phyloP scores from a whole-genome alignment of 129 eudicot genomes.

The Lactuca saligna region DNA sequence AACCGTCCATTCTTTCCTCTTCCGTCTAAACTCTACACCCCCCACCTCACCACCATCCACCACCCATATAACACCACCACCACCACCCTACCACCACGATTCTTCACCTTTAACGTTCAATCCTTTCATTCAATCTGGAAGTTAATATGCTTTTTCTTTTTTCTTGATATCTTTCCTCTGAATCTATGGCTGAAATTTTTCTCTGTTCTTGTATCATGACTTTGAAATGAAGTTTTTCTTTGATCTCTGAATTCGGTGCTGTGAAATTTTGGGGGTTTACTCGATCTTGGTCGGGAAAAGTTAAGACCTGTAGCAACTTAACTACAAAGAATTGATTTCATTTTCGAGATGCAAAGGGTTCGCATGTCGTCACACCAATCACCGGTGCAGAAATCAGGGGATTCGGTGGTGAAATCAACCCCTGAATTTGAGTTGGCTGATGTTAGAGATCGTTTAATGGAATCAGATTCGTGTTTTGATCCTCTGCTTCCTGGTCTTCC shows the following conservation, averaged over 20 bases:
- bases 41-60: not conserved
- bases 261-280: slow-evolving; percentile 8
- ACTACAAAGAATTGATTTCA: not conserved
- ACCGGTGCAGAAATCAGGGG: slow-evolving; percentile 65
- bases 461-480: slow-evolving; percentile 44
- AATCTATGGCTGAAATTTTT: not conserved
- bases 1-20: slow-evolving; percentile 14
- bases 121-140: not conserved
- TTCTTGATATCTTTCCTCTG: not conserved
- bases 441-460: slow-evolving; percentile 37
- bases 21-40: not conserved
- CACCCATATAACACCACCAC: slow-evolving; percentile 7
- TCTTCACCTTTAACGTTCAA: not conserved
- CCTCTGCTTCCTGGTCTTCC: slow-evolving; percentile 88
- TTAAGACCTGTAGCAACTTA: not conserved
- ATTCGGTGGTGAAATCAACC: slow-evolving; percentile 54
- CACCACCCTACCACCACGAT: not conserved
- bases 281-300: not conserved
- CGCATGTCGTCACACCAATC: slow-evolving; percentile 57
- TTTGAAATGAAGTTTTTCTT: not conserved
- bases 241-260: slow-evolving; percentile 3
- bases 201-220: not conserved
- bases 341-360: slow-evolving; percentile 68
- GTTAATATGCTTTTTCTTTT: not conserved
- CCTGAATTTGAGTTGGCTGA: slow-evolving; percentile 54